Conservation (phyloP, 495 filamentous ascomycete species). For the Astrocystis sublimbata region DNA sequence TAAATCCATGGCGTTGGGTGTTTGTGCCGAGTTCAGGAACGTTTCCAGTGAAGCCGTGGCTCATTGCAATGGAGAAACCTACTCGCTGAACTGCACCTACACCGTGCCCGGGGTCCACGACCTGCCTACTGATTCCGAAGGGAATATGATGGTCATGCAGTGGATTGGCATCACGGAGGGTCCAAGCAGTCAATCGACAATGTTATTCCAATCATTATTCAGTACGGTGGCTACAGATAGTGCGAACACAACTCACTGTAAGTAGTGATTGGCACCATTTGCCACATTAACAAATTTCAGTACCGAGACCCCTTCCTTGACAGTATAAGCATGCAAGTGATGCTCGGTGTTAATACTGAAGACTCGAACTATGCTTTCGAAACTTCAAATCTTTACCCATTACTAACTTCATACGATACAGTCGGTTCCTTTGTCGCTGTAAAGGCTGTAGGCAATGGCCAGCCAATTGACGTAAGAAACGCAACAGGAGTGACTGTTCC, state of each 20-base stretch:
- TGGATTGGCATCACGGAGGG: slow-evolving; percentile 1
- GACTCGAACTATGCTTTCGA: too few relatives aligned
- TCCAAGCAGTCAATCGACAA: not conserved
- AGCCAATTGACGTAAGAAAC: not conserved
- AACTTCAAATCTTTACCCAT: too few relatives aligned
- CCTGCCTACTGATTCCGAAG: not conserved
- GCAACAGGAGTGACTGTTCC: too few relatives aligned
- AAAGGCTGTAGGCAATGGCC: not conserved
- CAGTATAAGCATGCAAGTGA: too few relatives aligned
- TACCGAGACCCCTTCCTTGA: too few relatives aligned
- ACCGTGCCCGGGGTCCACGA: not conserved
- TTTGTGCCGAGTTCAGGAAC: slow-evolving; percentile 5
- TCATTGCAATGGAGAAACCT: not conserved
- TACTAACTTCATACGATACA: not conserved
- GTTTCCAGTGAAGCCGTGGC: not conserved
- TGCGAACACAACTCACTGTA: too few relatives aligned
- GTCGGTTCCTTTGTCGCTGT: slow-evolving; percentile 3
- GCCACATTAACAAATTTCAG: too few relatives aligned
- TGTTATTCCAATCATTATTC: slow-evolving; percentile 10
- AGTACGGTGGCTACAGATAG: not conserved
- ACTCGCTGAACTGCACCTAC: slow-evolving; percentile 6
- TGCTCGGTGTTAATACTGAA: too few relatives aligned
- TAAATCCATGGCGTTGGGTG: slow-evolving; percentile 15
- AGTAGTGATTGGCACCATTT: too few relatives aligned
- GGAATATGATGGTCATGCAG: not conserved